Evolutionary conservation across 73 alveolate genomes (phyloP).

Genomic region (Blepharisma japonicum): DNA sequence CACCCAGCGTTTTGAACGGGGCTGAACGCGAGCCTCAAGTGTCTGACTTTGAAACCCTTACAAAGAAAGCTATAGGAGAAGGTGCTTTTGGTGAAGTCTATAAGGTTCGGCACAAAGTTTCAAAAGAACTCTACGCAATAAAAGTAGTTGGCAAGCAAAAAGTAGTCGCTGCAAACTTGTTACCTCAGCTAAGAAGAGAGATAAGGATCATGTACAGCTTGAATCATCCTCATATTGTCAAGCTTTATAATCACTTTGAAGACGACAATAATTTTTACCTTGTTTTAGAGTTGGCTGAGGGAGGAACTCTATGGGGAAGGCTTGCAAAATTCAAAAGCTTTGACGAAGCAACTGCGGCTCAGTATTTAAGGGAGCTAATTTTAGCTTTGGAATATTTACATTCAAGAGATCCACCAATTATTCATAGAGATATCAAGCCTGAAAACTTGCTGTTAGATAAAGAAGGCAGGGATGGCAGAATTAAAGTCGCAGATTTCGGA

Average conservation of each 20-base stretch:
- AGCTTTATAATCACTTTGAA: conserved; percentile 83
- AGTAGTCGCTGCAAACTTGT: conserved; percentile 45
- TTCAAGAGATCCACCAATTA: conserved; percentile 47
- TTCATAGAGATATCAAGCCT: conserved; percentile 62
- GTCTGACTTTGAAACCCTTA: conserved; percentile 3
- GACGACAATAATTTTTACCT: conserved; percentile 82
- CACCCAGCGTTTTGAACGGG: conserved; percentile 33
- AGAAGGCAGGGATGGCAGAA: conserved; percentile 29
- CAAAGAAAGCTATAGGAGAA: conserved; percentile 46
- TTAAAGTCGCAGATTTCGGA: conserved; percentile 30
- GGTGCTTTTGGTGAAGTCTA: conserved; percentile 88
- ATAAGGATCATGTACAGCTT: conserved; percentile 87
- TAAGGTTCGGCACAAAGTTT: conserved; percentile 66
- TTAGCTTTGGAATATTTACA: conserved; percentile 57
- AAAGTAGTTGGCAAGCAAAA: conserved; percentile 70
- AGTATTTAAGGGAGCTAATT: conserved; percentile 43
- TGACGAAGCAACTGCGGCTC: conserved; percentile 51
- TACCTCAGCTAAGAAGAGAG: conserved; percentile 57
- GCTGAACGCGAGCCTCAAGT: conserved; percentile 12
- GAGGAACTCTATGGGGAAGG: conserved; percentile 46
- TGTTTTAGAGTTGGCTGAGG: conserved; percentile 65
- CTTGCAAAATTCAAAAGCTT: conserved; percentile 44
- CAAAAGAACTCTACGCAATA: conserved; percentile 75
- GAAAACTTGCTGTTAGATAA: conserved; percentile 33
- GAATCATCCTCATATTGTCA: conserved; percentile 83